These are phyloP conservation scores for Neurospora pannonica DNA, from an alignment of 495 filamentous ascomycete genomes.

Conservation along the genomic window DNA sequence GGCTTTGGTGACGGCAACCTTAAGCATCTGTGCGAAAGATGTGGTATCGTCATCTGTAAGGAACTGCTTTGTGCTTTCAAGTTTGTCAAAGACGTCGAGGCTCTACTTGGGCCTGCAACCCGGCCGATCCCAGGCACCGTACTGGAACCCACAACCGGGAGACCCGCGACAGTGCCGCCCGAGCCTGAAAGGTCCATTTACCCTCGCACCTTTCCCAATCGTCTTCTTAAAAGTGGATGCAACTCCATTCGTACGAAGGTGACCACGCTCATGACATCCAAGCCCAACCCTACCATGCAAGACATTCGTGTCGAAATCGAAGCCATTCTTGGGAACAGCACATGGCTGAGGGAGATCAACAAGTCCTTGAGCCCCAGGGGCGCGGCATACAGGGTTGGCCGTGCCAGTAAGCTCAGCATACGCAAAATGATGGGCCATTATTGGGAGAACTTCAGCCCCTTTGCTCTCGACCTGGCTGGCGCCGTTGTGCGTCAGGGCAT, in stretches of 20 bases:
- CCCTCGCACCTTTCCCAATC: slow-evolving; percentile 51
- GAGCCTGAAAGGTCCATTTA: slow-evolving; percentile 3
- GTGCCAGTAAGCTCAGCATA: slow-evolving; percentile 39
- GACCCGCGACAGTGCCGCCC: slow-evolving; percentile 12
- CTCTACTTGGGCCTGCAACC: slow-evolving; percentile 26
- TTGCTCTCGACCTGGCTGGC: slow-evolving; percentile 65
- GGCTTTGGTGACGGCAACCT: slow-evolving; percentile 64
- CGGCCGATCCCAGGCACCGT: slow-evolving; percentile 60
- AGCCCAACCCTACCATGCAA: slow-evolving; percentile 30
- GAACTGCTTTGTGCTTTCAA: slow-evolving; percentile 46
- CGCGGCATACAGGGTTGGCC: slow-evolving; percentile 10
- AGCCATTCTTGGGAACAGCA: slow-evolving; percentile 19
- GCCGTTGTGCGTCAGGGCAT: slow-evolving; percentile 73
- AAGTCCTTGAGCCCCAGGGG: not conserved
- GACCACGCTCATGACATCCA: slow-evolving; percentile 20
- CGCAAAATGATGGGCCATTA: slow-evolving; percentile 72
- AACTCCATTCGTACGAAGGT: slow-evolving; percentile 24
- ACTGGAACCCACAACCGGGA: slow-evolving; percentile 30
- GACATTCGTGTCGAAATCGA: slow-evolving; percentile 37
- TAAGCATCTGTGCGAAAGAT: slow-evolving; percentile 30
- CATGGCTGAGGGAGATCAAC: slow-evolving; percentile 22
- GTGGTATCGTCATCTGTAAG: slow-evolving; percentile 41
- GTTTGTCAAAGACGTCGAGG: slow-evolving; percentile 45
- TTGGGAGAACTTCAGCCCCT: slow-evolving; percentile 64
- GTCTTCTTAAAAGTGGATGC: slow-evolving; percentile 36